Percentiles rank a stretch among this genome's conserved stretches.
Conservation (phyloP, 2,329 filamentous ascomycete species). For the Talaromyces piceae region DNA sequence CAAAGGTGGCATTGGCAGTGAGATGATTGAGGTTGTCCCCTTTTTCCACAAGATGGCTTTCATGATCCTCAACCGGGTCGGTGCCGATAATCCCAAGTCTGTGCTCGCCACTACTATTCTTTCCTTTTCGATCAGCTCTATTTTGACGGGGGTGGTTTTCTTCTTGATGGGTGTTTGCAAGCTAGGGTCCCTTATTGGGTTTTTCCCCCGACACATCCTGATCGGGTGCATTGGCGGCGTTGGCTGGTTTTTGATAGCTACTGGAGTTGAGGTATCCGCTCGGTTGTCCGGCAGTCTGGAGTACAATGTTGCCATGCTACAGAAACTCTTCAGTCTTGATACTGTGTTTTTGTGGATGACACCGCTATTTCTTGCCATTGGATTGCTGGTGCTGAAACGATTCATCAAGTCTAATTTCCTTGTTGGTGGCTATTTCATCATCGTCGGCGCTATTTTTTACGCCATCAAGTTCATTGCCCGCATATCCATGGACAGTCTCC, state of each 20-base stretch:
- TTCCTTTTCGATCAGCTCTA: constrained; percentile 80
- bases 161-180: constrained; percentile 81
- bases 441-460: constrained; percentile 58
- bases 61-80: constrained; percentile 71
- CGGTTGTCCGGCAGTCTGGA: constrained; percentile 77
- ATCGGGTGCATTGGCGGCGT: constrained; percentile 97
- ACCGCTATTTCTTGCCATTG: constrained; percentile 66
- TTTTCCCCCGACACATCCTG: constrained; percentile 92
- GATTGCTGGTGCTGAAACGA: constrained; percentile 68
- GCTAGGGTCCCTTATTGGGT: constrained; percentile 87
- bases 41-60: constrained; percentile 99
- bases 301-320: constrained; percentile 69
- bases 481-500: constrained; percentile 59
- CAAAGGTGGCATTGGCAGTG: constrained; percentile 83
- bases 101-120: constrained; percentile 92
- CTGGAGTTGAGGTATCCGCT: constrained; percentile 88
- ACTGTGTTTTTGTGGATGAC: constrained; percentile 77
- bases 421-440: constrained; percentile 78
- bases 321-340: constrained; percentile 63
- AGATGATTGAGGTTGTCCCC: constrained; percentile 96
- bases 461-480: constrained; percentile 45
- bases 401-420: constrained; percentile 76
- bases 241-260: constrained; percentile 87
- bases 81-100: constrained; percentile 71
- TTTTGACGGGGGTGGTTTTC: constrained; percentile 86